Evolutionary conservation across 1,284 basidiomycete species (phyloP), one percentile per base, ranked within the genome.

Genomic region (Puccinia horiana): DNA sequence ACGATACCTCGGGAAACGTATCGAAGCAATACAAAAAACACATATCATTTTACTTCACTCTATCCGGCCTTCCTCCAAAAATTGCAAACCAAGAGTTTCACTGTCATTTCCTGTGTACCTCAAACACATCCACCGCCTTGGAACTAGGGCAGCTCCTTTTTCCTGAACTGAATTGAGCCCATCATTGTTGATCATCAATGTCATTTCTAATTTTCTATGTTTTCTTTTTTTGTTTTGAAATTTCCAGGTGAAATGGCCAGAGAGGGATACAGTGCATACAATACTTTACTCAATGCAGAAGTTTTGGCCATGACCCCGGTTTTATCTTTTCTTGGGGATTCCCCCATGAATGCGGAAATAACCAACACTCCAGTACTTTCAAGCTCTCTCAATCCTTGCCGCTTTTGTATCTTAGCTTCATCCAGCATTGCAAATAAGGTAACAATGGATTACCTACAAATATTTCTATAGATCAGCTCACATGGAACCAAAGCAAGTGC

Each of bases 231-330:
- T 58, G 56, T 14, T 67, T 29, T 40, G 6, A 44, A 40, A 40
- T 67, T 67, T 67, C 40, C 5, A 40, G 40, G 63, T 20, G n/a
- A 67, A 20, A 40, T 67, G 23, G 14, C 14, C 9, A 42, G 63
- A 4, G 18, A 67, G 1, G 63, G 63, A 67, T 67, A 40, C 18
- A 29, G 18, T 67, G 63, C 63, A 18, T 67, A 40, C 29, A 29
- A 67, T 67, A 16, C n/a, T 40, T 6, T 29, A 9, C 32, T 67
- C 2, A 9, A 2, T 2, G 40, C 37, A 35, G 63, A 67, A 23
- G 63, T 67, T 23, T 67, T 44, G 40, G 63, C 40, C 32, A 67
- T 67, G 63, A 67, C 63, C 18, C 35, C 63, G 8, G 63, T 67
- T 40, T 42, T 67, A 11, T 67, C 37, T 11, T 67, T 67, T 35